Conservation (phyloP, 116 monocot species). For the Trichopus zeylanicus region DNA sequence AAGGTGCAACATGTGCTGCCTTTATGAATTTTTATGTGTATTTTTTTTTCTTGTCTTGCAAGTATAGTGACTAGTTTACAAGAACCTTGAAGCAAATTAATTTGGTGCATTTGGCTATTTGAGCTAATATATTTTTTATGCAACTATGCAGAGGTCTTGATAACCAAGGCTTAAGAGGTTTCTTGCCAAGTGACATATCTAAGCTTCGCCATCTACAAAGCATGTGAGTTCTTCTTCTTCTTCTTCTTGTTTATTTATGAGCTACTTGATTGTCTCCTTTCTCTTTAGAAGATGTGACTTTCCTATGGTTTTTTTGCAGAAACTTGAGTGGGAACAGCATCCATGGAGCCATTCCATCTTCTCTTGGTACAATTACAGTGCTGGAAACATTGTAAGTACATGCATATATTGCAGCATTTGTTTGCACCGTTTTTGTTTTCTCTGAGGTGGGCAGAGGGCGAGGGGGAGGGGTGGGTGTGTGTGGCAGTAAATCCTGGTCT, state of each 20-base stretch:
- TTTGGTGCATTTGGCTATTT: neutral
- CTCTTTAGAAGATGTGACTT: neutral
- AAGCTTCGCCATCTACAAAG: constrained; percentile 64
- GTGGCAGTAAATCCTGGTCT: too few relatives aligned
- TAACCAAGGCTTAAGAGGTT: constrained; percentile 80
- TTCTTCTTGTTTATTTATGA: neutral
- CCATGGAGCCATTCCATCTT: constrained; percentile 62
- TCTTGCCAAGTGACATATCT: constrained; percentile 68
- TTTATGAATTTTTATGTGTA: too few relatives aligned
- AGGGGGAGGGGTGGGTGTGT: too few relatives aligned
- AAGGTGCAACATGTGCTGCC: too few relatives aligned
- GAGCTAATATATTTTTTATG: constrained; percentile 7
- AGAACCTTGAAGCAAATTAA: neutral
- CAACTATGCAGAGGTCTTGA: constrained; percentile 78
- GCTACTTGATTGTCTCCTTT: neutral
- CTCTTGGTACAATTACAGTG: constrained; percentile 66
- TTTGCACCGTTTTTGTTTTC: too few relatives aligned
- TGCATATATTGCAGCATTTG: too few relatives aligned
- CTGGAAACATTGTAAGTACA: constrained; percentile 68
- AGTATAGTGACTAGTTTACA: neutral
- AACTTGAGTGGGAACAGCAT: constrained; percentile 93
- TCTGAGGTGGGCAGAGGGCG: too few relatives aligned
- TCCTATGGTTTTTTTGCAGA: constrained; percentile 22
- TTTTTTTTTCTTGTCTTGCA: too few relatives aligned
- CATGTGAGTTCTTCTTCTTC: constrained; percentile 49